These are phyloP conservation scores for Ceratobasidium sp. DNA, from an alignment of 1,284 basidiomycete species.

Conservation along the genomic window DNA sequence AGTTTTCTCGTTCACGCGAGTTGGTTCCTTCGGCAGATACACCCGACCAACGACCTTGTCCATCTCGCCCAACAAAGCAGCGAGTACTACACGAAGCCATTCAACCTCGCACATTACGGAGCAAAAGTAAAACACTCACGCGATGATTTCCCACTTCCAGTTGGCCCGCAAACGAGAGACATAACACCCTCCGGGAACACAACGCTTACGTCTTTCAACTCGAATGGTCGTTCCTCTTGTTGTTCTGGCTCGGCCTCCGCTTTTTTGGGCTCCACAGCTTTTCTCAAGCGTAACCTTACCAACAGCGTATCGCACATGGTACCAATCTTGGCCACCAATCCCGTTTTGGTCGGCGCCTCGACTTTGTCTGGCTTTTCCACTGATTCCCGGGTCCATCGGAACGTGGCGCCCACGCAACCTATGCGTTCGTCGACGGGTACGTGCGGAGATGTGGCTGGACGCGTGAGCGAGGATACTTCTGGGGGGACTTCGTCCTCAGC, in stretches of 20 bases:
- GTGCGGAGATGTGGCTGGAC: neutral
- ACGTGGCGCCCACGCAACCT: constrained; percentile 73
- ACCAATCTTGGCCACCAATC: neutral
- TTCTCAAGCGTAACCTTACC: no score
- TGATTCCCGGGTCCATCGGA: no score
- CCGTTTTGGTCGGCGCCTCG: constrained; percentile 24
- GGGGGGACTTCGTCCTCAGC: constrained; percentile 44
- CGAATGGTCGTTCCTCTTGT: constrained; percentile 62
- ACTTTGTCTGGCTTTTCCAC: no score
- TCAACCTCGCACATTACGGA: no score
- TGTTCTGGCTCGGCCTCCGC: constrained; percentile 56
- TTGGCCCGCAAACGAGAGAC: constrained; percentile 77
- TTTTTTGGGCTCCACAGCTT: constrained; percentile 58
- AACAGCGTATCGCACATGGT: neutral
- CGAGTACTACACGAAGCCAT: constrained; percentile 73
- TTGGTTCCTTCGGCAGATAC: constrained; percentile 51
- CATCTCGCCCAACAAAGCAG: constrained; percentile 74
- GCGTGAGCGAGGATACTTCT: constrained; percentile 30
- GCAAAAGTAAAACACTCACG: no score
- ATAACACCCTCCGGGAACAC: constrained; percentile 78
- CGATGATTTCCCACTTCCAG: constrained; percentile 88
- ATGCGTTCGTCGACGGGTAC: constrained; percentile 61
- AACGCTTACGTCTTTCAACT: constrained; percentile 74
- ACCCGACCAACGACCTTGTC: constrained; percentile 57
- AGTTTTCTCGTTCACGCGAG: constrained; percentile 74